Evolutionary conservation across 2,329 filamentous ascomycete species (phyloP), one percentile per base, ranked within the genome.

Genomic region (Pezicula neosporulosa): DNA sequence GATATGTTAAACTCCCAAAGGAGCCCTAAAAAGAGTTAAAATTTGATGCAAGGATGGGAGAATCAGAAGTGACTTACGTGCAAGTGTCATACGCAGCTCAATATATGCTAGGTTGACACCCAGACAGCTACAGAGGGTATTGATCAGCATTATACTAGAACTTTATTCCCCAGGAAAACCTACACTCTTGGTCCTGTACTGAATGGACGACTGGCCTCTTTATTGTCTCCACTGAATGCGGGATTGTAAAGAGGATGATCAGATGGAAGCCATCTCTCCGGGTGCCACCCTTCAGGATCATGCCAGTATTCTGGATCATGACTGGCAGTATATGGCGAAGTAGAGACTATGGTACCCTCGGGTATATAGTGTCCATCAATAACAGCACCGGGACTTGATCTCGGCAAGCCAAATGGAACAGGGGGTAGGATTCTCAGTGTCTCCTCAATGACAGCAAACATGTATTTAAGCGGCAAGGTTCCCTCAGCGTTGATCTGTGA

Each of bases 211-310:
- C 60, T 61, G 43, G 54, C 55, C 16, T 47, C 51, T 10, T 56
- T 62, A 27, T 65, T 60, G 52, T 63, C 68, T 9, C 60, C 53
- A 12, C 53, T 57, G 46, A 67, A 73, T 4, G 60, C 50, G 10
- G 64, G 56, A 18, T 65, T 62, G 9, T 38, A 47, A 37, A 12
- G 18, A 5, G 45, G 45, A 24, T 47, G 45, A 30, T n/a, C 16
- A 8, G 19, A 16, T 1, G 62, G 61, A 3, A 73, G 52, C 70
- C 70, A 75, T 9, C 72, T 59, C 49, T 72, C 69, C 1, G 70
- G 70, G 2, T 62, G 42, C 18, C 52, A 59, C 15, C 48, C 42
- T 46, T 56, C 44, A 5, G 57, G 44, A 21, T 38, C 36, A 38
- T 38, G 36, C 67, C 62, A 4, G 38, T 13, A 42, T 59, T 65